phyloP scores from a whole-genome alignment of 73 alveolate species.

The Stentor coeruleus region DNA sequence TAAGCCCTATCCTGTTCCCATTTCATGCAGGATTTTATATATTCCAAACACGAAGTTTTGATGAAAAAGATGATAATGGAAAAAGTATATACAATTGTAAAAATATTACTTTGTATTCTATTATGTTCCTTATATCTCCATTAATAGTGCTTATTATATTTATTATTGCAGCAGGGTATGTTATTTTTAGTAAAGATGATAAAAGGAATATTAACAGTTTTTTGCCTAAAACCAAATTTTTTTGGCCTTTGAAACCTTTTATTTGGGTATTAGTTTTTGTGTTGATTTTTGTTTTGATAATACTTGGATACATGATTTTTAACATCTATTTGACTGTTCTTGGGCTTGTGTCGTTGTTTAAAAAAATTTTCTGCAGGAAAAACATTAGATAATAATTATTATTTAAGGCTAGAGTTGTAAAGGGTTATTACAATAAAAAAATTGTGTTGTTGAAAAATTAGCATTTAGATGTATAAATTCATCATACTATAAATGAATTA shows the following conservation, averaged over 20 bases:
- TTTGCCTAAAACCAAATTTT: not conserved
- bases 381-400: no score
- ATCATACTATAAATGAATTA: no score
- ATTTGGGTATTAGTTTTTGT: not conserved
- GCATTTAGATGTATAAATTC: no score
- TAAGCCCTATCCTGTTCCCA: not conserved
- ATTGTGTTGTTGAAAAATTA: no score
- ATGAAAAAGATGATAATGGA: not conserved
- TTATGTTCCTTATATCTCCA: not conserved
- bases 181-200: not conserved
- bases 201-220: not conserved
- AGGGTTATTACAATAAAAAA: no score
- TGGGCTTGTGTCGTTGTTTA: not conserved
- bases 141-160: not conserved
- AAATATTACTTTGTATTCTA: no score
- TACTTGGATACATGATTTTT: not conserved
- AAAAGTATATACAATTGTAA: not conserved
- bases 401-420: no score
- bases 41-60: not conserved
- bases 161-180: not conserved
- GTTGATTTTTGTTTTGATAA: not conserved
- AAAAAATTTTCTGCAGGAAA: no score
- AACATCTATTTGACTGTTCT: not conserved
- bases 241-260: not conserved
- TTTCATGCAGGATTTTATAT: not conserved